Percentiles rank a stretch among this genome's conserved stretches.
These are phyloP conservation scores for Cladosporium halotolerans DNA, from an alignment of 2,329 filamentous ascomycete genomes.

Conservation along the genomic window DNA sequence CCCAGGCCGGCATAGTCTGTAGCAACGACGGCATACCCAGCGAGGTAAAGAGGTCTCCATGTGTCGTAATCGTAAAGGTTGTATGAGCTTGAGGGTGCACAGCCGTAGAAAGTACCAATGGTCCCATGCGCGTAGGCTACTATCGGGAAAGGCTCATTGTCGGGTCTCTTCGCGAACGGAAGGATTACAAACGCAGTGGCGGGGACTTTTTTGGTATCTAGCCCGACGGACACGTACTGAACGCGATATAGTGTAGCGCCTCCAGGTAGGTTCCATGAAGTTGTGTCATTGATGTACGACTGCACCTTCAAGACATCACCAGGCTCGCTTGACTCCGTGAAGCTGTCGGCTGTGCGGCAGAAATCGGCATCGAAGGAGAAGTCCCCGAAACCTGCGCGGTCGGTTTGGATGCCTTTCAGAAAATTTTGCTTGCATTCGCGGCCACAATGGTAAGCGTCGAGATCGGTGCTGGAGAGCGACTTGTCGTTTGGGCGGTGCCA, in stretches of 20 bases:
- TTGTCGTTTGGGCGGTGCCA: background rate
- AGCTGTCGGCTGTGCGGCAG: background rate
- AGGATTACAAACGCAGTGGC: background rate
- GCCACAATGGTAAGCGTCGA: background rate
- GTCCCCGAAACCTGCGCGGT: background rate
- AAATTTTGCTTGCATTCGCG: background rate
- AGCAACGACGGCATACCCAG: slow-evolving; percentile 25
- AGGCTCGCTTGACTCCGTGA: background rate
- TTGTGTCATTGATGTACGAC: background rate
- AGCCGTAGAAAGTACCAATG: background rate
- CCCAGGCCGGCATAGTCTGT: slow-evolving; percentile 26
- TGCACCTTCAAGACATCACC: background rate
- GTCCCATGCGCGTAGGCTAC: background rate
- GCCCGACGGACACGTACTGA: background rate
- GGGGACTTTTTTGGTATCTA: background rate
- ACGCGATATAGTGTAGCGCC: background rate
- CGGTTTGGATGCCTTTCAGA: background rate
- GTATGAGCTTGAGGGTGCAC: background rate
- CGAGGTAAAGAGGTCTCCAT: background rate
- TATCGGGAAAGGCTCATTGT: background rate
- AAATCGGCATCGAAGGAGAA: background rate
- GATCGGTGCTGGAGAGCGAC: background rate
- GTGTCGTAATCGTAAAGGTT: background rate
- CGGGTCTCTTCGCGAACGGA: background rate
- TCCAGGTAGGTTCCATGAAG: background rate